Conservation (phyloP, 2,329 filamentous ascomycete genomes). For the Exserohilum turcica region DNA sequence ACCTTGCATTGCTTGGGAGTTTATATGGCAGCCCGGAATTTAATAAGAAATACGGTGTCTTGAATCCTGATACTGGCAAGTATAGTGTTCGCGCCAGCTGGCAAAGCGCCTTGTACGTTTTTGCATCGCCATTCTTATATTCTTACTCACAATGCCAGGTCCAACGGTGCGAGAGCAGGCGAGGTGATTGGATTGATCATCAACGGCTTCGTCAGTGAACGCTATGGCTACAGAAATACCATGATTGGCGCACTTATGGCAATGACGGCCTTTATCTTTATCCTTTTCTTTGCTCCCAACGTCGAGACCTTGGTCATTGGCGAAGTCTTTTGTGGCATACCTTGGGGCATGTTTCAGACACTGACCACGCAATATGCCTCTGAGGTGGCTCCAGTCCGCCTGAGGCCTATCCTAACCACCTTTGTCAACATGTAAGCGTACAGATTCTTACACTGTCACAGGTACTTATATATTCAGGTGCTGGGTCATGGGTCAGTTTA, state of each 20-base stretch:
- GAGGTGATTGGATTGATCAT: too few species aligned
- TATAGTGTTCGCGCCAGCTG: slow-evolving; percentile 48
- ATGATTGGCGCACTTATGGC: slow-evolving; percentile 10
- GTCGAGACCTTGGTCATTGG: slow-evolving; percentile 52
- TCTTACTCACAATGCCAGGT: too few species aligned
- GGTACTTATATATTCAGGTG: too few species aligned
- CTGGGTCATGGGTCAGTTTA: slow-evolving; percentile 61
- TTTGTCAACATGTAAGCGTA: slow-evolving; percentile 75
- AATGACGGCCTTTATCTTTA: slow-evolving; percentile 43
- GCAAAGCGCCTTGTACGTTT: slow-evolving; percentile 51
- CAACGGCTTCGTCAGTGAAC: too few species aligned
- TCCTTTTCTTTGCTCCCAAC: slow-evolving; percentile 51
- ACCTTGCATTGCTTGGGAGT: too few species aligned
- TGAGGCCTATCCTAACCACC: too few species aligned
- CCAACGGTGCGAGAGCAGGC: too few species aligned
- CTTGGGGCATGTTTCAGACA: slow-evolving; percentile 47
- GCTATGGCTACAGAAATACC: too few species aligned
- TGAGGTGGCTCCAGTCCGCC: slow-evolving; percentile 55
- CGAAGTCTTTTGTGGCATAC: slow-evolving; percentile 56
- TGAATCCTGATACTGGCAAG: too few species aligned
- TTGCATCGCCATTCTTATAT: too few species aligned
- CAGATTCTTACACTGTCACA: slow-evolving; percentile 68
- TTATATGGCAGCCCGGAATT: slow-evolving; percentile 40
- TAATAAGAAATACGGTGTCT: slow-evolving; percentile 39
- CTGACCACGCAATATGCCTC: slow-evolving; percentile 67